A percentile compares a stretch with the other conserved stretches of the same genome.
These are phyloP conservation scores for Carallia brachiata DNA, from an alignment of 345 rosid species.

Conservation along the genomic window DNA sequence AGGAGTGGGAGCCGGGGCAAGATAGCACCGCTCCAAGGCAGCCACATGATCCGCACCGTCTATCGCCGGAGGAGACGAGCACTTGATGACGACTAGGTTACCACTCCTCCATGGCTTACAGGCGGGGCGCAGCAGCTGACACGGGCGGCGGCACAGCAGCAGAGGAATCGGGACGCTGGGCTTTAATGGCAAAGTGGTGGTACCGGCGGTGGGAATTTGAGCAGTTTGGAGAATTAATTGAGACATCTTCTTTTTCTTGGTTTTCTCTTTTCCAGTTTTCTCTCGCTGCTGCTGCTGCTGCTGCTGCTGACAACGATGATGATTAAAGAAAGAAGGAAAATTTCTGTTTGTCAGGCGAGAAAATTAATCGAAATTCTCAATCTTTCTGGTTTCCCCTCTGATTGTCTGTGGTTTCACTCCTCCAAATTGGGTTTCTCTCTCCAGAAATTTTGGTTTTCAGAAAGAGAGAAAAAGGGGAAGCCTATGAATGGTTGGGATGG, in stretches of 20 bases:
- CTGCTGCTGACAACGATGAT: background rate
- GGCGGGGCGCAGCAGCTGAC: background rate
- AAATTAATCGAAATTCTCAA: background rate
- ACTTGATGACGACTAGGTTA: slow-evolving; percentile 24
- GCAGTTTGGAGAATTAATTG: slow-evolving; percentile 22
- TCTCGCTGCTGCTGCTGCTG: background rate
- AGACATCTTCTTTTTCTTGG: slow-evolving; percentile 11
- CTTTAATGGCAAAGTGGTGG: background rate
- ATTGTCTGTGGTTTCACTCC: background rate
- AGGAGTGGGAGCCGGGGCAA: slow-evolving; percentile 26
- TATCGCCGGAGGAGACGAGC: slow-evolving; percentile 34
- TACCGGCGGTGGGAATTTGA: slow-evolving; percentile 13
- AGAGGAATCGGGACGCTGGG: background rate
- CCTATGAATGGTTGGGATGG: background rate
- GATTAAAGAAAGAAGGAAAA: background rate
- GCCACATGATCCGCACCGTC: slow-evolving; percentile 44
- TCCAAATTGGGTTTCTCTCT: slow-evolving; percentile 10
- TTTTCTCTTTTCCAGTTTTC: background rate
- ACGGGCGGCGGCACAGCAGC: background rate
- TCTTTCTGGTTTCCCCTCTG: background rate
- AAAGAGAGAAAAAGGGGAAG: background rate
- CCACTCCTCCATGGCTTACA: slow-evolving; percentile 36
- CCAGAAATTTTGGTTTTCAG: background rate
- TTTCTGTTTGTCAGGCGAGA: background rate
- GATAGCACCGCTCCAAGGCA: slow-evolving; percentile 63